Evolutionary conservation across 495 filamentous ascomycete genomes (phyloP), one percentile per base, ranked within the genome.

Genomic region (Bryoglossum gracile): DNA sequence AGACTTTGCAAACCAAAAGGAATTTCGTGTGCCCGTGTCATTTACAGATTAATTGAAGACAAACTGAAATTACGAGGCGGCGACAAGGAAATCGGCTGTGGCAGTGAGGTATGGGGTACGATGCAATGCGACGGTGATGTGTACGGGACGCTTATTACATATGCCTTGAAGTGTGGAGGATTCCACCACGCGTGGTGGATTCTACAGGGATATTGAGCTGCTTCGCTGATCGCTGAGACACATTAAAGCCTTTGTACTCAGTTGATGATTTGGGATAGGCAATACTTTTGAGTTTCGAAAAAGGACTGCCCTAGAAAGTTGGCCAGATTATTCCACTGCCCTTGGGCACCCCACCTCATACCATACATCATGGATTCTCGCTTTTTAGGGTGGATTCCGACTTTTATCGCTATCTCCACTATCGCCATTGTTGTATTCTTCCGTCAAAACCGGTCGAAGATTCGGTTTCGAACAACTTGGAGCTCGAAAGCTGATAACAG

Each of bases 291-390:
- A n/a, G n/a, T n/a, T n/a, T n/a, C n/a, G n/a, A n/a, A n/a, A n/a
- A n/a, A n/a, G n/a, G n/a, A n/a, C n/a, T n/a, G n/a, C n/a, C n/a
- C n/a, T n/a, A 24, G 1, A 4, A 9, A n/a, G 39, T 42, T 5
- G 39, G 16, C 9, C 19, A 23, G 19, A 3, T 14, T 24, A n/a
- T n/a, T n/a, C 13, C 9, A n/a, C 23, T 24, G 39, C 39, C 19
- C 19, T 23, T 2, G 4, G 10, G 1, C 16, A 8, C 11, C 13
- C 19, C 8, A 48, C 17, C 32, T 37, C 14, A 23, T 19, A 24
- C 30, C 16, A 33, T 46, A 36, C 30, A 47, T 23, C 26, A 47
- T 47, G 44, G 44, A 37, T 4, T 47, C 32, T 37, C 21, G 23
- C 2, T 36, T 47, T n/a, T 16, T 47, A 25, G 26, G 30, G 18